A percentile compares a stretch with the other conserved stretches of the same genome.
phyloP scores from a whole-genome alignment of 2,329 filamentous ascomycete species.

The Talaromyces sp. region DNA sequence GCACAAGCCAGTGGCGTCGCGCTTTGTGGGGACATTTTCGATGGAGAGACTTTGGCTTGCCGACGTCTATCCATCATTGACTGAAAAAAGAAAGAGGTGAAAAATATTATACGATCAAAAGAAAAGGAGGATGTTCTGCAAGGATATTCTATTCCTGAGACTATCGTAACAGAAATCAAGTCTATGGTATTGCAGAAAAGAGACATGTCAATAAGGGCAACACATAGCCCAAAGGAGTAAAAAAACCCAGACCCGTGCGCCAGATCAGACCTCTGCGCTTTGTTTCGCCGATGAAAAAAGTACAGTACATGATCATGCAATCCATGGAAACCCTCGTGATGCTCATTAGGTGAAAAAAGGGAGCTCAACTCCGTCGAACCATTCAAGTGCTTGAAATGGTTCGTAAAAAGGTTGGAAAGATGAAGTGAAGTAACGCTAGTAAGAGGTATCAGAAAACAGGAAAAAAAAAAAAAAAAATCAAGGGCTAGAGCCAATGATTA shows the following conservation, averaged over 20 bases:
- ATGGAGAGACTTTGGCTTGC: neutral
- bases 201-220: neutral
- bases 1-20: neutral
- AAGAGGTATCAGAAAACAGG: neutral
- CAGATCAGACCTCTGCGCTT: slow-evolving; percentile 17
- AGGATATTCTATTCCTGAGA: slow-evolving; percentile 13
- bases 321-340: slow-evolving; percentile 21
- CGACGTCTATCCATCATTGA: neutral
- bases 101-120: neutral
- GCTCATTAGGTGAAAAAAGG: slow-evolving; percentile 12
- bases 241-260: slow-evolving; percentile 18
- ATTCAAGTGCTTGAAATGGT: neutral
- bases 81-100: neutral
- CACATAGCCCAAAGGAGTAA: slow-evolving; percentile 1
- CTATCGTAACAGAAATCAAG: slow-evolving; percentile 11
- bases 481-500: slow-evolving; percentile 2
- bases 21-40: neutral
- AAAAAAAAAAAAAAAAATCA: slow-evolving; percentile 7
- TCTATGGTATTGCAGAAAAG: slow-evolving; percentile 14
- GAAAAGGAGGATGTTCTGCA: neutral
- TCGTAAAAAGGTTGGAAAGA: neutral
- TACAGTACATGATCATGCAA: slow-evolving; percentile 22
- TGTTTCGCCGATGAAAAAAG: slow-evolving; percentile 10
- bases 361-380: slow-evolving; percentile 12
- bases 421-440: slow-evolving; percentile 11